Percentiles rank a stretch among this genome's conserved stretches.
Conservation (phyloP, 148 eudicot species). For the Chenopodium berlandieri region DNA sequence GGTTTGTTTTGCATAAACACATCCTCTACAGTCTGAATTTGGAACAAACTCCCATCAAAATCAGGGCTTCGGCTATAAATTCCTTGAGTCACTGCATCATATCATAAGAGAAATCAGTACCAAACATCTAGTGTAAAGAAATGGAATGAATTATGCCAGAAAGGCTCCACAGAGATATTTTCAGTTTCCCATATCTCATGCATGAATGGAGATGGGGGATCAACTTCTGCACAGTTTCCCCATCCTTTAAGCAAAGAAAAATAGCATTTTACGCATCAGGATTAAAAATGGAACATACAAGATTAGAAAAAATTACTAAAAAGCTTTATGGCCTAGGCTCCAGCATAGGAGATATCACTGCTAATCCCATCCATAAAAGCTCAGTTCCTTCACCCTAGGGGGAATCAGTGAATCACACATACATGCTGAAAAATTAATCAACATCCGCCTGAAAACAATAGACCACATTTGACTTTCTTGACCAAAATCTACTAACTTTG, state of each 20-base stretch:
- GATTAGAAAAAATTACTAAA: not conserved
- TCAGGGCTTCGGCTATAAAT: constrained; percentile 37
- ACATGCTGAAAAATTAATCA: not conserved
- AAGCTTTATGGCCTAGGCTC: not conserved
- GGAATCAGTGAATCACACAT: not conserved
- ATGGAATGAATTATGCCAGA: not conserved
- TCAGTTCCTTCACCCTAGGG: not conserved
- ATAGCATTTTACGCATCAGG: not conserved
- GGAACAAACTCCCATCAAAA: constrained; percentile 37
- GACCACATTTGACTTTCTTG: not conserved
- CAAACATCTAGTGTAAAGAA: not conserved
- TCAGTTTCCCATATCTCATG: not conserved
- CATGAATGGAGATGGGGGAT: not conserved
- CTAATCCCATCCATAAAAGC: not conserved
- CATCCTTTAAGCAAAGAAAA: not conserved
- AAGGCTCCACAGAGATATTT: not conserved
- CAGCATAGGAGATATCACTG: not conserved
- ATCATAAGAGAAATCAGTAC: constrained; percentile 11
- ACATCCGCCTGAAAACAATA: not conserved
- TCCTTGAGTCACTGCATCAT: constrained; percentile 59
- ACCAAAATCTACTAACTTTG: not conserved
- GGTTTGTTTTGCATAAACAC: constrained; percentile 41
- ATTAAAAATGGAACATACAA: not conserved
- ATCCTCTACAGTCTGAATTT: constrained; percentile 53
- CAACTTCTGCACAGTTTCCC: not conserved